A percentile compares a stretch with the other conserved stretches of the same genome.
Evolutionary conservation across 257 asterid genomes (phyloP).

Genomic region (Oldenlandia corymbosa): DNA sequence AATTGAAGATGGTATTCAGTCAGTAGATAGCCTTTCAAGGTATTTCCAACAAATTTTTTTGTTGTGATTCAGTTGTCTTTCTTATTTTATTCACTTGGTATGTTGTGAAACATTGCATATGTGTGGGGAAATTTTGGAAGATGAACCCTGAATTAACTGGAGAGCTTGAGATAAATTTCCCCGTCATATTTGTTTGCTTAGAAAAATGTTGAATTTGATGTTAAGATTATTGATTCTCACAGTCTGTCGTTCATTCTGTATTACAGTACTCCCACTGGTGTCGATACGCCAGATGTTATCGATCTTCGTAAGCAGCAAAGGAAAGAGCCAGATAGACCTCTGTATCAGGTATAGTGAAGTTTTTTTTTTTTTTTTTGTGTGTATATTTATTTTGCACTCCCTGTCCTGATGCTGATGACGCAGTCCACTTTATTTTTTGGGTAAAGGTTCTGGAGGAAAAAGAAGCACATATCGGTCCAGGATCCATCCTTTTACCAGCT

Average conservation of each 20-base stretch:
- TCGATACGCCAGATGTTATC: constrained; percentile 94
- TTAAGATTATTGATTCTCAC: neutral
- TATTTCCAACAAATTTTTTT: constrained; percentile 10
- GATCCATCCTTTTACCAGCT: constrained; percentile 72
- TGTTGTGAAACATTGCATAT: neutral
- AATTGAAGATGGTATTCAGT: constrained; percentile 79
- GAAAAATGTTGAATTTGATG: neutral
- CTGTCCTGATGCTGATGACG: constrained; percentile 9
- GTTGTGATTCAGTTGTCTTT: neutral
- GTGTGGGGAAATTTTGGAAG: neutral
- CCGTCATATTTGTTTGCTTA: neutral
- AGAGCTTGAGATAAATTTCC: neutral
- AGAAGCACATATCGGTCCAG: constrained; percentile 82
- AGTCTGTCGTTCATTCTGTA: constrained; percentile 5
- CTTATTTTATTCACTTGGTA: neutral
- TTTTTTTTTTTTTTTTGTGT: neutral
- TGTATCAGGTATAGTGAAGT: constrained; percentile 56
- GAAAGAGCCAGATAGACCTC: constrained; percentile 96
- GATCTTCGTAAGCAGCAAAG: constrained; percentile 98
- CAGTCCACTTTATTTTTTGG: too few species aligned
- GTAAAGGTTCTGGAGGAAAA: constrained; percentile 84
- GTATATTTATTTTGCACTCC: neutral
- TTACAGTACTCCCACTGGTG: constrained; percentile 92
- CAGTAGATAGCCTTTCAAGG: constrained; percentile 93
- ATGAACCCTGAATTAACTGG: neutral